Conservation (phyloP, 495 filamentous ascomycete species). For the Podospora pseudocomata region DNA sequence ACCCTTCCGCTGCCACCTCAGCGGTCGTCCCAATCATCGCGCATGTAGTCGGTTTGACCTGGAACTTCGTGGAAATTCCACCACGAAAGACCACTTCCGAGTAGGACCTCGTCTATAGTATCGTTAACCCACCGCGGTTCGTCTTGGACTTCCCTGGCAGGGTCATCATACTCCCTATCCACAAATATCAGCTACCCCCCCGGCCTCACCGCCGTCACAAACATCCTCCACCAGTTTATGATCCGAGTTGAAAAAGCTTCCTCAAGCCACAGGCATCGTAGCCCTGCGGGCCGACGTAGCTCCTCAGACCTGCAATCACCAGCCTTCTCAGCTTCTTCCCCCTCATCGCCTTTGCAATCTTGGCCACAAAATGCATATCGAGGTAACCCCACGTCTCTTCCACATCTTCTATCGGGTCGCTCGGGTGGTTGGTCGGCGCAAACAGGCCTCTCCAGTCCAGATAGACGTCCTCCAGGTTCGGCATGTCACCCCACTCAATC, state of each 20-base stretch:
- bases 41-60: too few species aligned
- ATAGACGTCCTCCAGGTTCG: neutral
- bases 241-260: neutral
- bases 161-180: slow-evolving; percentile 8
- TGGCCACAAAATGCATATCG: neutral
- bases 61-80: too few species aligned
- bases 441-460: neutral
- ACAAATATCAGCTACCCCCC: slow-evolving; percentile 23
- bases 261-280: neutral
- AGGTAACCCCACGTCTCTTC: neutral
- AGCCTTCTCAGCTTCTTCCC: slow-evolving; percentile 13
- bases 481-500: neutral
- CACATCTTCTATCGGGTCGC: neutral
- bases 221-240: slow-evolving; percentile 17
- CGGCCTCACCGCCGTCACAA: slow-evolving; percentile 18
- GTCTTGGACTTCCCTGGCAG: neutral
- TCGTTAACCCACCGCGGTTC: too few species aligned
- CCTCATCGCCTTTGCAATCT: slow-evolving; percentile 1
- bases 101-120: too few species aligned
- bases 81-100: too few species aligned
- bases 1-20: too few species aligned
- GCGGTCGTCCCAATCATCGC: too few species aligned
- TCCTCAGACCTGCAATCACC: slow-evolving; percentile 23
- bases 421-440: neutral
- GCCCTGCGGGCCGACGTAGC: neutral